Conservation (phyloP, 371 early-diverging fungal genomes). For the Paraphysoderma sedebokerense region DNA sequence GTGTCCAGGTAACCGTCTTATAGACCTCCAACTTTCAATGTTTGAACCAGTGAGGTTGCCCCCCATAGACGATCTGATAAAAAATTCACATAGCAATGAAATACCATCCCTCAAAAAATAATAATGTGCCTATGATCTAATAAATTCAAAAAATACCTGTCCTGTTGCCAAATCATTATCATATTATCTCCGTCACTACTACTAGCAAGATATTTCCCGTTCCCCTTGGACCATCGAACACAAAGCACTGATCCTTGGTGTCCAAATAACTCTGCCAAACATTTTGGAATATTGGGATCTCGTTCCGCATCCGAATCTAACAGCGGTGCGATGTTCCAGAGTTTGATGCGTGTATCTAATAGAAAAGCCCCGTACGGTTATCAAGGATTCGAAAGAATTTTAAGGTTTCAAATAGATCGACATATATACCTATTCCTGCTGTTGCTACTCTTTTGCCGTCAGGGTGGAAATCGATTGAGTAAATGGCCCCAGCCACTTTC, state of each 20-base stretch:
- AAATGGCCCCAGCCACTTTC: too few relatives aligned
- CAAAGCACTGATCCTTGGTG: conserved; percentile 63
- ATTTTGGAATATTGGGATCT: neutral
- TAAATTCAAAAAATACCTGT: conserved; percentile 20
- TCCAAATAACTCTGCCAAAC: neutral
- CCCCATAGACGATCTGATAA: too few relatives aligned
- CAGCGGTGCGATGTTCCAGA: neutral
- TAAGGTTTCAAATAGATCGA: neutral
- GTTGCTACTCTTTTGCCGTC: neutral
- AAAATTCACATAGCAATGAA: too few relatives aligned
- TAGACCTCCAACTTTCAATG: neutral
- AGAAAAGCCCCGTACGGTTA: too few relatives aligned
- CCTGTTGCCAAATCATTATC: conserved; percentile 79
- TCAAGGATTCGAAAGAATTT: neutral
- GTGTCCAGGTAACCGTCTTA: neutral
- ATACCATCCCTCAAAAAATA: neutral
- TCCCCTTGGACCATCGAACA: conserved; percentile 61
- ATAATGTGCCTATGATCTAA: neutral
- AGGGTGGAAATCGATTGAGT: neutral
- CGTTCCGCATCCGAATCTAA: neutral
- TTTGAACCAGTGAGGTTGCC: neutral
- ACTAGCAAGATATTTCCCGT: conserved; percentile 64
- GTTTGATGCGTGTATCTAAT: neutral
- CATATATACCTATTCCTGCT: neutral
- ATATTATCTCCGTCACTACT: conserved; percentile 75